Evolutionary conservation across 352 stramenopile genomes (phyloP).

Genomic region (Pythium angustatum): DNA sequence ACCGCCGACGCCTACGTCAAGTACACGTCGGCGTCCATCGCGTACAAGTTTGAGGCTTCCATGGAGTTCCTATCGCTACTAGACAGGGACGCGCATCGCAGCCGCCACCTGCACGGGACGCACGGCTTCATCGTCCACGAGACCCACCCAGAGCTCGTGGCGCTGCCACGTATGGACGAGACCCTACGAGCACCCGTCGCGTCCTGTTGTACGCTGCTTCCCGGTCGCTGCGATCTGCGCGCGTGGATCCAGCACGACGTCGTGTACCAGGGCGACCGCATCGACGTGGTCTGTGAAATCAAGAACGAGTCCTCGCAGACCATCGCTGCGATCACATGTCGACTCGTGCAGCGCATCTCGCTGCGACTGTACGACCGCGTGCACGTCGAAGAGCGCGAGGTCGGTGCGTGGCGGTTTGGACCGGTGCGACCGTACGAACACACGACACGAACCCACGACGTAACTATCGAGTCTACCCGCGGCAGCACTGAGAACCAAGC

Average conservation of each 20-base stretch:
- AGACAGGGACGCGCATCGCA: not conserved
- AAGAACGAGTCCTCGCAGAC: not conserved
- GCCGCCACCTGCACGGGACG: not conserved
- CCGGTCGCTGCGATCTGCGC: slow-evolving; percentile 2
- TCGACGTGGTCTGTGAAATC: slow-evolving; percentile 3
- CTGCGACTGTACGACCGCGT: not conserved
- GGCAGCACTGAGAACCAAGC: not conserved
- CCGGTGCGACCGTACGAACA: not conserved
- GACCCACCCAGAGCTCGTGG: slow-evolving; percentile 13
- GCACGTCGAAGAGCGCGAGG: slow-evolving; percentile 10
- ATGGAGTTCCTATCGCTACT: slow-evolving; percentile 3
- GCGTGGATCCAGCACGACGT: slow-evolving; percentile 1
- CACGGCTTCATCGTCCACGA: slow-evolving; percentile 16
- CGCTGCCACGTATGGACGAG: slow-evolving; percentile 3
- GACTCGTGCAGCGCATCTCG: slow-evolving; percentile 6
- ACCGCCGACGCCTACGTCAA: slow-evolving; percentile 1
- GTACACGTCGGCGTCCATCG: slow-evolving; percentile 12
- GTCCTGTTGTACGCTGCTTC: not conserved
- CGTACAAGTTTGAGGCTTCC: slow-evolving; percentile 13
- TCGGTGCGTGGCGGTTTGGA: slow-evolving; percentile 3
- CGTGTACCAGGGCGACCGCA: slow-evolving; percentile 3
- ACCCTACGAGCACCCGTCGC: not conserved
- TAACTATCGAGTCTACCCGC: slow-evolving; percentile 3
- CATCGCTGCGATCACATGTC: slow-evolving; percentile 9
- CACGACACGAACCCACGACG: not conserved